Evolutionary conservation across 2,329 filamentous ascomycete genomes (phyloP).

Genomic region (Ophiostoma sp.): DNA sequence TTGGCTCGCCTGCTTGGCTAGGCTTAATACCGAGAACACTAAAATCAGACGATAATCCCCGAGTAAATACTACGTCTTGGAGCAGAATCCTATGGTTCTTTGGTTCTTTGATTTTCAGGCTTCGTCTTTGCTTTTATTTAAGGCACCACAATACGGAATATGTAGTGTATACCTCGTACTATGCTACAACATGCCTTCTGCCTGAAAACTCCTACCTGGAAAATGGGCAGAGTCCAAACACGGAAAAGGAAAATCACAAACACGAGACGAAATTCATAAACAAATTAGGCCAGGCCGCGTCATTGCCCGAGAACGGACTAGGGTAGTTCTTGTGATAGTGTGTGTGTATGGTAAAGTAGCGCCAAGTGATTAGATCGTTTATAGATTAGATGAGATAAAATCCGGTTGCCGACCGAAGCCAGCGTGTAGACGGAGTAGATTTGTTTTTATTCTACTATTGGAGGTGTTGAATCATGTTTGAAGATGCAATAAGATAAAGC

Average conservation of each 20-base stretch:
- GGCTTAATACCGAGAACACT: not conserved
- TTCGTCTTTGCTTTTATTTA: not conserved
- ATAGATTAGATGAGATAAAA: not conserved
- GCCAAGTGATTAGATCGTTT: conserved; percentile 6
- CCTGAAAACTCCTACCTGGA: not conserved
- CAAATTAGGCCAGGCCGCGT: conserved; percentile 5
- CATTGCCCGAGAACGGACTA: conserved; percentile 9
- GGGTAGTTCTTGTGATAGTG: not conserved
- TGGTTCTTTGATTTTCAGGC: not conserved
- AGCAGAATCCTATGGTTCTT: not conserved
- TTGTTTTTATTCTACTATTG: not conserved
- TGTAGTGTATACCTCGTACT: too few relatives aligned
- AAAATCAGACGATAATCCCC: not conserved
- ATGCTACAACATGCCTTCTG: not conserved
- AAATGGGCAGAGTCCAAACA: not conserved
- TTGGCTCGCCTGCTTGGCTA: conserved; percentile 3
- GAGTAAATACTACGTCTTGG: not conserved
- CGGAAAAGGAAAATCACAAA: not conserved
- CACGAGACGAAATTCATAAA: not conserved
- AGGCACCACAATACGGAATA: too few relatives aligned
- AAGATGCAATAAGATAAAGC: too few relatives aligned
- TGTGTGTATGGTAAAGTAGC: not conserved
- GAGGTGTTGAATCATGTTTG: too few relatives aligned
- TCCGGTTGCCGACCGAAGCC: not conserved
- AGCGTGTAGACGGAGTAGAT: not conserved